These are phyloP conservation scores for Staphylotrichum tortipilum DNA, from an alignment of 495 filamentous ascomycete genomes.

Conservation along the genomic window DNA sequence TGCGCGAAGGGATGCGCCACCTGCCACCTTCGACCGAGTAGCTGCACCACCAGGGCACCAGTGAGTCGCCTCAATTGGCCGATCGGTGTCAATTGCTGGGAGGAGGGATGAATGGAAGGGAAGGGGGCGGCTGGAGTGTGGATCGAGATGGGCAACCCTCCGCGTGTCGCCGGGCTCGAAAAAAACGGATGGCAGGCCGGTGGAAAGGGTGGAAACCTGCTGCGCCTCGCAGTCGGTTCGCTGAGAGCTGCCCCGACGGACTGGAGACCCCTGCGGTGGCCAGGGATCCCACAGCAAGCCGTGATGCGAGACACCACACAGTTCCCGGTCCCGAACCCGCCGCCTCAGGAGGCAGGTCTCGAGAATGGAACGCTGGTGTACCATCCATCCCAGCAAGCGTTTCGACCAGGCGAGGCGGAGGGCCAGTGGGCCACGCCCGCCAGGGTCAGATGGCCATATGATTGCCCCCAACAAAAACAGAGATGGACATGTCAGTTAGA, in stretches of 20 bases:
- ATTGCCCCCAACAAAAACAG: too few relatives aligned
- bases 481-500: too few relatives aligned
- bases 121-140: too few relatives aligned
- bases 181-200: neutral
- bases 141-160: neutral
- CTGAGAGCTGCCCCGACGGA: neutral
- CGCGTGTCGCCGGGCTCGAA: neutral
- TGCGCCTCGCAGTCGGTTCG: slow-evolving; percentile 12
- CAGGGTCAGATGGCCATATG: too few relatives aligned
- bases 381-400: slow-evolving; percentile 1
- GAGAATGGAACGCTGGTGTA: slow-evolving; percentile 4
- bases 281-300: neutral
- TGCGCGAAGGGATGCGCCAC: too few relatives aligned
- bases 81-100: neutral
- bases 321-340: neutral
- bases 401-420: slow-evolving; percentile 5
- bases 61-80: neutral
- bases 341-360: neutral
- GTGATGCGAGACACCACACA: neutral
- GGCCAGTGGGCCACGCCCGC: too few relatives aligned
- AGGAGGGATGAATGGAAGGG: too few relatives aligned
- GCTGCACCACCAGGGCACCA: too few relatives aligned
- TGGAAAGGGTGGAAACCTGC: slow-evolving; percentile 11
- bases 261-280: slow-evolving; percentile 4
- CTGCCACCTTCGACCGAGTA: too few relatives aligned